Evolutionary conservation across 768 basidiomycete genomes (phyloP), one percentile per base, ranked within the genome.

Genomic region (Trametopsis cervina): DNA sequence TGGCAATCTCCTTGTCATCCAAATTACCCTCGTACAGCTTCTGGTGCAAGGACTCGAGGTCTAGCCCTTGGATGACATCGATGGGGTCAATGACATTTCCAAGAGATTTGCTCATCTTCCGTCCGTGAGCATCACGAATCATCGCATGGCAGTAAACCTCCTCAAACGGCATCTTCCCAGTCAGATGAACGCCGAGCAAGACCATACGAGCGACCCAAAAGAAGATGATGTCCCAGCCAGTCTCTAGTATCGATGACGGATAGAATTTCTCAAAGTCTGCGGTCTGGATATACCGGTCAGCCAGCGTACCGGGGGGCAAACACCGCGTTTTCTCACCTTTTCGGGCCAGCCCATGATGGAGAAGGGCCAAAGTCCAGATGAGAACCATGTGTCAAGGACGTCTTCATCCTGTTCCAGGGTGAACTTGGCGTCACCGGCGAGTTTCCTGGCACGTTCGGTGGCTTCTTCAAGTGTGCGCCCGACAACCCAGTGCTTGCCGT

Each of bases 161-260:
- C 41, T 80, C 74, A 77, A 98, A 99, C 1, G 96, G 96, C 73
- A 99, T 78, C 59, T 87, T 66, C 22, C 78, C 93, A 0, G 96
- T 99, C 40, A 97, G 80, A 48, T 85, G 77, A 57, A 91, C 69
- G 37, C 96, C 95, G 27, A 98, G 81, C 60, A 99, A 70, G 42
- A 89, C 95, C 95, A 98, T 99, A 37, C 96, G 86, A 13, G 96
- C 94, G 5, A 98, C 95, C 96, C 96, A 99, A 80, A 98, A 98
- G 77, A 94, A 94, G n/a, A 99, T 67, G 59, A 98, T 98, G 54
- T 98, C 96, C 95, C 96, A 98, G 40, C 96, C 96, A 0, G 96
- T 99, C 69, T 98, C 96, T 24, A 98, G 79, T 38, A 98, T 57
- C n/a, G 83, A 78, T 2, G 89, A 69, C 0, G 96, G 96, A 65